Base-by-base conservation (phyloP, 2,329 filamentous ascomycete genomes). In the Alternaria arborescens region DNA sequence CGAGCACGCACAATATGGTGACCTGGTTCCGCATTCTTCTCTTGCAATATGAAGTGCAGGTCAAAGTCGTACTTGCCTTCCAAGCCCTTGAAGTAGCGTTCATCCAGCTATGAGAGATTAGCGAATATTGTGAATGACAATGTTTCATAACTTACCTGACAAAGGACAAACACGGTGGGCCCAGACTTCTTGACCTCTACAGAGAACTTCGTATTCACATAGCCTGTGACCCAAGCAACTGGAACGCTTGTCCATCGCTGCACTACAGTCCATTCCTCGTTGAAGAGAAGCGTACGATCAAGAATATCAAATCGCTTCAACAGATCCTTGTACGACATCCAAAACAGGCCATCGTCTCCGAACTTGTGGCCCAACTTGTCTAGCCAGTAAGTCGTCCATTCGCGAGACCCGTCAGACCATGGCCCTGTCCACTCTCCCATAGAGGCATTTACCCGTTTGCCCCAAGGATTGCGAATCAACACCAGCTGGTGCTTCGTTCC, bases 371-470 rank as follows among this genome's bases (percentile, higher is more conserved):
- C 82, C 1, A 94, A 83, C 66, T 89, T 88, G 54, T 88, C 78
- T 77, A 94, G 86, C 86, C 90, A 92, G 66, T 93, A 89, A 0
- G 90, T 83, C 1, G 90, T 94, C 92, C 92, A 96, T 77, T 94
- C 89, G 69, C 91, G 90, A 14, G 89, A 92, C 1, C 92, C 92
- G 70, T 95, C 92, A 26, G 34, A 38, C 34, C 34, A 38, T 38
- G 34, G 34, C 6, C 34, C 34, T n/a, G 34, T 38, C 34, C 34
- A 38, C 16, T 38, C 34, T n/a, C 5, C 12, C 75, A 72, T 69
- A 16, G 68, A 64, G 4, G 69, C 69, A 43, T 65, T 64, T 1
- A 51, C 54, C 22, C 87, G 86, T 67, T 87, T 87, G 0, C 92
- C 92, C 92, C 91, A 95, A 0, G 92, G 92, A 67, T 95, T 95